These are phyloP conservation scores for Termitomyces sp. DNA, from an alignment of 768 basidiomycete species.

Conservation along the genomic window DNA sequence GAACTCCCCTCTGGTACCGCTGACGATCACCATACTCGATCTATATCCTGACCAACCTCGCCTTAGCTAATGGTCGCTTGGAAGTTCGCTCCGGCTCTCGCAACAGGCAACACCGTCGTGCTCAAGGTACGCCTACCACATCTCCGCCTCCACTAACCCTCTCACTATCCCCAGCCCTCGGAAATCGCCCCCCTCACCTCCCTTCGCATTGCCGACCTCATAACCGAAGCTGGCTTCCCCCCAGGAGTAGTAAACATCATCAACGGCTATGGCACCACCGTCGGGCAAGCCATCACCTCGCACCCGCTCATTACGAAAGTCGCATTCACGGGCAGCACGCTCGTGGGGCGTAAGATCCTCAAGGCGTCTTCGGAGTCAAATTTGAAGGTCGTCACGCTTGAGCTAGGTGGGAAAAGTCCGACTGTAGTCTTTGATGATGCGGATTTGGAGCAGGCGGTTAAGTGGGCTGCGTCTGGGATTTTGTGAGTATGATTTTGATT, in stretches of 20 bases:
- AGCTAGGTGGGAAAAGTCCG: slow-evolving; percentile 77
- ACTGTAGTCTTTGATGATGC: slow-evolving; percentile 73
- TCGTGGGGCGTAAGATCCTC: slow-evolving; percentile 76
- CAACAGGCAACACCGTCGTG: slow-evolving; percentile 57
- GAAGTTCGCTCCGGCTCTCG: slow-evolving; percentile 29
- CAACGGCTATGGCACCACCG: slow-evolving; percentile 56
- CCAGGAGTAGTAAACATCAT: slow-evolving; percentile 70
- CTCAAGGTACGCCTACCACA: slow-evolving; percentile 34
- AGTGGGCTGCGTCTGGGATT: slow-evolving; percentile 65
- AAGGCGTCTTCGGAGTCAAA: slow-evolving; percentile 79
- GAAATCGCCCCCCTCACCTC: slow-evolving; percentile 65
- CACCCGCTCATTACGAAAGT: slow-evolving; percentile 65
- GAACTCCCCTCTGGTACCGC: slow-evolving; percentile 36
- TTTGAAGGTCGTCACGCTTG: slow-evolving; percentile 80
- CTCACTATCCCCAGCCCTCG: slow-evolving; percentile 43
- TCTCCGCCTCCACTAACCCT: neutral
- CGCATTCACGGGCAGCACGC: slow-evolving; percentile 81
- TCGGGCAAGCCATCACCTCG: slow-evolving; percentile 57
- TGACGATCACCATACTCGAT: neutral
- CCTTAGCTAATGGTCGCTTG: slow-evolving; percentile 23
- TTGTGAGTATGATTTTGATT: slow-evolving; percentile 46
- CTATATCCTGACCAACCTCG: neutral
- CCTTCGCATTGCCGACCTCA: slow-evolving; percentile 45
- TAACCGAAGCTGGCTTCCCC: slow-evolving; percentile 66
- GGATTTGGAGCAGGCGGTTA: slow-evolving; percentile 68